phyloP scores from a whole-genome alignment of 2,329 filamentous ascomycete species.

The Cladophialophora exuberans region DNA sequence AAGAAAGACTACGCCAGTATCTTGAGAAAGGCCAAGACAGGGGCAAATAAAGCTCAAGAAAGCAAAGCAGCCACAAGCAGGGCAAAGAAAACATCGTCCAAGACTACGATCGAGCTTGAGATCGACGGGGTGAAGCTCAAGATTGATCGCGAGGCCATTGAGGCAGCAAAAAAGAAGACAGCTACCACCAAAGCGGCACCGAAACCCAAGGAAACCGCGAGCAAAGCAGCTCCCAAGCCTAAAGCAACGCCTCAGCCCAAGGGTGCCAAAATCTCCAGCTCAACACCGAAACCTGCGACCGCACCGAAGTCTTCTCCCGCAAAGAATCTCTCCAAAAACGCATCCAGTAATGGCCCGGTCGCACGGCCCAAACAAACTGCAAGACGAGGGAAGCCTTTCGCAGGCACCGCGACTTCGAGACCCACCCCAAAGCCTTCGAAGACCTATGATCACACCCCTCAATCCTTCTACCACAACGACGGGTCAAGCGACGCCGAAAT shows the following conservation, averaged over 20 bases:
- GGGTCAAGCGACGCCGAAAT: constrained; percentile 21
- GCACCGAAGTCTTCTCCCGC: neutral
- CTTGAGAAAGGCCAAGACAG: constrained; percentile 47
- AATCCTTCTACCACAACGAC: constrained; percentile 11
- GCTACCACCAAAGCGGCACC: neutral
- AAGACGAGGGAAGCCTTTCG: constrained; percentile 10
- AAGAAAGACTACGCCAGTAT: constrained; percentile 57
- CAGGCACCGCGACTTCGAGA: constrained; percentile 2
- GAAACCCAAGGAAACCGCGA: neutral
- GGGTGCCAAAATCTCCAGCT: neutral
- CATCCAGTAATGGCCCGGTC: neutral
- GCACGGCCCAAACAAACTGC: constrained; percentile 12
- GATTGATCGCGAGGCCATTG: constrained; percentile 5
- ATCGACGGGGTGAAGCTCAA: constrained; percentile 7
- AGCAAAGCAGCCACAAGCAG: neutral
- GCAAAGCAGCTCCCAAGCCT: too few relatives aligned
- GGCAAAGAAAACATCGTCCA: neutral
- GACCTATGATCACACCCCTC: constrained; percentile 5
- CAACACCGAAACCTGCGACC: constrained; percentile 10
- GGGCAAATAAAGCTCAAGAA: constrained; percentile 9
- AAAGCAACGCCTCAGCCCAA: neutral
- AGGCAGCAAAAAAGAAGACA: constrained; percentile 10
- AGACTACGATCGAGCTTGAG: constrained; percentile 9
- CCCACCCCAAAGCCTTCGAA: neutral
- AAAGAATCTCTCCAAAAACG: neutral